Evolutionary conservation across 2,329 filamentous ascomycete genomes (phyloP).

Genomic region (Hawksworthiomyces lignivorus): DNA sequence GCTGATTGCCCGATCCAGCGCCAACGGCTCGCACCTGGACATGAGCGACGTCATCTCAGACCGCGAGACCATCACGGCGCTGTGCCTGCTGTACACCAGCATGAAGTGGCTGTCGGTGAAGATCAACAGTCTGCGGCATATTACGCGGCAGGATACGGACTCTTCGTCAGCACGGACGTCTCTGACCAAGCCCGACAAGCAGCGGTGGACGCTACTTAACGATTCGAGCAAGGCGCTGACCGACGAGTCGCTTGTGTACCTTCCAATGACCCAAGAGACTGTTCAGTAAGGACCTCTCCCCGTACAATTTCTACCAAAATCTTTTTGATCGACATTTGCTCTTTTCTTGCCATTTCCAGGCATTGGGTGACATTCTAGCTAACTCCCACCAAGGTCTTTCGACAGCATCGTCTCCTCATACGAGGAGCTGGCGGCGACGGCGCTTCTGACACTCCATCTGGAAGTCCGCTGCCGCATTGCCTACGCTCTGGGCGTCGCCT

Average conservation of each 20-base stretch:
- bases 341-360: too few species aligned
- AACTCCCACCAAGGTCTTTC: constrained; percentile 53
- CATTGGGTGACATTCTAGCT: too few species aligned
- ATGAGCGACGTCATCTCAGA: constrained; percentile 83
- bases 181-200: constrained; percentile 51
- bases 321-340: neutral
- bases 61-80: constrained; percentile 71
- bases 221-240: constrained; percentile 50
- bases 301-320: neutral
- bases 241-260: constrained; percentile 62
- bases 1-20: constrained; percentile 47
- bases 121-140: constrained; percentile 71
- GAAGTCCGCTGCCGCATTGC: constrained; percentile 82
- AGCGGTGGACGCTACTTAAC: constrained; percentile 74
- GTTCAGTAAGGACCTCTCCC: constrained; percentile 66
- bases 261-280: constrained; percentile 82
- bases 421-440: constrained; percentile 68
- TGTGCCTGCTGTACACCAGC: constrained; percentile 89
- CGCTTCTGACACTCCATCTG: constrained; percentile 79
- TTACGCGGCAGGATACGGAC: constrained; percentile 66
- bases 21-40: constrained; percentile 44
- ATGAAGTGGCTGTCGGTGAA: constrained; percentile 96
- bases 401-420: constrained; percentile 81
- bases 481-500: constrained; percentile 61
- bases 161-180: constrained; percentile 49